Conservation (phyloP, 2,329 filamentous ascomycete genomes). For the Didymella pinodella region DNA sequence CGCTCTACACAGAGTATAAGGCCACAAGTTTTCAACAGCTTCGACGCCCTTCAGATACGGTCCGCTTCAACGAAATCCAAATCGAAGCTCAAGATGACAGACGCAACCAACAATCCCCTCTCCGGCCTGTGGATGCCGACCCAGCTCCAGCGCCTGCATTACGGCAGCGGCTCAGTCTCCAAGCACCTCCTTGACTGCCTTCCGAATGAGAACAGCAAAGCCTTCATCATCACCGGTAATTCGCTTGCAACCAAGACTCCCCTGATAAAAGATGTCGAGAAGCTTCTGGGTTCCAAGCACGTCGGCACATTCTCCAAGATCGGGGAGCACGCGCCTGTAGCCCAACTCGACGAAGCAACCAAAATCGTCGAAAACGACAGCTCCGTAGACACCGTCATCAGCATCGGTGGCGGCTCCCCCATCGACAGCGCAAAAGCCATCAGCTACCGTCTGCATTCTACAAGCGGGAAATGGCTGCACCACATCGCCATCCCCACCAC, state of each 20-base stretch:
- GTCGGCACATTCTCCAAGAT: slow-evolving; percentile 65
- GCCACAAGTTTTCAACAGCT: not conserved
- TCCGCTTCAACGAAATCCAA: slow-evolving; percentile 23
- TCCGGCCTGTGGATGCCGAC: slow-evolving; percentile 61
- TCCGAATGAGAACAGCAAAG: slow-evolving; percentile 57
- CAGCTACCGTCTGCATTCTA: slow-evolving; percentile 45
- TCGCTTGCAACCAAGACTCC: slow-evolving; percentile 63
- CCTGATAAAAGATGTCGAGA: slow-evolving; percentile 61
- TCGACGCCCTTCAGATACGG: not conserved
- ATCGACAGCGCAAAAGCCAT: slow-evolving; percentile 59
- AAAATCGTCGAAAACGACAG: slow-evolving; percentile 55
- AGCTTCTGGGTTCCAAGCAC: slow-evolving; percentile 56
- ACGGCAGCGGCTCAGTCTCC: slow-evolving; percentile 58
- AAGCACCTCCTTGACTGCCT: slow-evolving; percentile 58
- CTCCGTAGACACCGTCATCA: slow-evolving; percentile 63
- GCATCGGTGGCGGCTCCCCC: slow-evolving; percentile 63
- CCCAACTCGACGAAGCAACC: slow-evolving; percentile 62
- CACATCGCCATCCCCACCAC: slow-evolving; percentile 53
- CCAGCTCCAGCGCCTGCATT: slow-evolving; percentile 59
- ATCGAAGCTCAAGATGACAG: slow-evolving; percentile 48
- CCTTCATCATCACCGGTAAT: slow-evolving; percentile 65
- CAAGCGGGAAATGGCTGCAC: slow-evolving; percentile 46
- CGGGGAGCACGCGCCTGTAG: slow-evolving; percentile 64
- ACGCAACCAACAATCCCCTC: slow-evolving; percentile 55
- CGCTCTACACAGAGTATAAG: not conserved